Percentiles rank a stretch among this genome's conserved stretches.
Evolutionary conservation across 2,329 filamentous ascomycete genomes (phyloP).

Genomic region (Colletotrichum costaricense): DNA sequence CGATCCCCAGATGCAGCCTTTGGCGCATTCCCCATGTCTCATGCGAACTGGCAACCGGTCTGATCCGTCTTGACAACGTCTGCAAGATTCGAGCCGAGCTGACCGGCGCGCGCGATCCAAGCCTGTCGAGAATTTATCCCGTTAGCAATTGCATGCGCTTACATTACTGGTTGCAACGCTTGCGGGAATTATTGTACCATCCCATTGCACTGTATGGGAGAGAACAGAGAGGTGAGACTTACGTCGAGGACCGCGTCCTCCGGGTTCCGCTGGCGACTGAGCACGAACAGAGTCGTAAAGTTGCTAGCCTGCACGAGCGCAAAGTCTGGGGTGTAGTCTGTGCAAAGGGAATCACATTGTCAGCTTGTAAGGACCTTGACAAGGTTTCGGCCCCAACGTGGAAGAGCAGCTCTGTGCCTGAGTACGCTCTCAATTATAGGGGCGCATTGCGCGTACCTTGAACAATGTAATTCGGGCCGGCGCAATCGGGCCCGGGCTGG

Average conservation of each 20-base stretch:
- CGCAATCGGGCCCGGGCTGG: constrained; percentile 42
- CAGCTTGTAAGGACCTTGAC: neutral
- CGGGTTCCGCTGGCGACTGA: constrained; percentile 44
- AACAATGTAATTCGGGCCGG: constrained; percentile 48
- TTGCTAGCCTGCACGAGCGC: constrained; percentile 47
- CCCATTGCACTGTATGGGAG: neutral
- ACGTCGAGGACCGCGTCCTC: constrained; percentile 43
- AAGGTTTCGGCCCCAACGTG: no score
- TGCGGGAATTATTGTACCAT: no score
- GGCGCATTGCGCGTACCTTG: constrained; percentile 38
- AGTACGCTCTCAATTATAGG: neutral
- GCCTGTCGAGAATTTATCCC: constrained; percentile 21
- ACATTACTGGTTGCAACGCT: neutral
- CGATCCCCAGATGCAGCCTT: neutral
- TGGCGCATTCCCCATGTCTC: constrained; percentile 5
- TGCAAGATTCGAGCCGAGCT: constrained; percentile 40
- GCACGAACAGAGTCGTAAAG: constrained; percentile 46
- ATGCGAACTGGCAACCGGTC: constrained; percentile 39
- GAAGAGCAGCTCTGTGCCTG: no score
- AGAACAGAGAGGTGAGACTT: constrained; percentile 22
- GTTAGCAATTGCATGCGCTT: neutral
- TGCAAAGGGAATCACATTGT: no score
- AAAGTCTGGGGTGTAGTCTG: constrained; percentile 46
- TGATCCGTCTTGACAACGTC: constrained; percentile 44
- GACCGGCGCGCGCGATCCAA: constrained; percentile 42